Evolutionary conservation across 768 basidiomycete genomes (phyloP), one percentile per base, ranked within the genome.

Genomic region (Leccinum truebloodii): DNA sequence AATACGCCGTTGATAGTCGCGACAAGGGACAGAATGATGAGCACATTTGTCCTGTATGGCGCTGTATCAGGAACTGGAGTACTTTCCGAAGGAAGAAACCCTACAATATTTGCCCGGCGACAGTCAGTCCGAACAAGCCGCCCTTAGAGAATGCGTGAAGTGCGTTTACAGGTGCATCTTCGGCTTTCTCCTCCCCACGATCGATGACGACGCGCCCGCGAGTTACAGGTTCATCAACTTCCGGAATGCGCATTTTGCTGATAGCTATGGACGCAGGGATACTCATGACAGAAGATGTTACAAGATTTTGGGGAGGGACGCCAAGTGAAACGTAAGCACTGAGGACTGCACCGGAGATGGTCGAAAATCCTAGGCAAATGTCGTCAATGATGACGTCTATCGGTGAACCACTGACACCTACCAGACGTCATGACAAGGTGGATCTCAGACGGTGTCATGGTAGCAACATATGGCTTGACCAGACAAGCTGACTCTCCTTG

Each of bases 221-320:
- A 30, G 94, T 95, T 49, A 94, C 83, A 30, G 94, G 94, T 64
- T 90, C 90, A 20, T 94, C 94, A 28, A 80, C 72, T 76, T 96
- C 94, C 0, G 94, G 94, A 35, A 87, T 65, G 49, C 94, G 90
- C 67, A 95, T 79, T 76, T 96, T 96, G 71, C 88, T 90, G 68
- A 96, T 94, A 2, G 94, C 84, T 71, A 96, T 95, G 14, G 93
- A 94, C 0, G 94, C 95, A 20, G 95, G 95, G 62, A 97, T 96
- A 72, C 88, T 90, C 94, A 96, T 96, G 60, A 95, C 89, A 8
- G 92, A 93, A 6, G 94, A 89, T 3, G 94, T 95, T 66, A 94
- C 79, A 24, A 94, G 79, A 69, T 90, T 94, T 72, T 88, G 82
- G 5, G 90, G 73, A 9, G 90, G 90, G 34, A 93, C 89, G 41